Percentiles rank a stretch among this genome's conserved stretches.
Conservation (phyloP, 345 rosid species). For the thale cress (Arabidopsis thaliana) region TAIR10.1 NC_003076.8:16216501-16217000, state of each 20-base stretch:
- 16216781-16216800: slow-evolving; percentile 71
- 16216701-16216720: slow-evolving; percentile 61
- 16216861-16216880: slow-evolving; percentile 59
- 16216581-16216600: slow-evolving; percentile 59
- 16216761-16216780: slow-evolving; percentile 74
- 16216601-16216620: slow-evolving; percentile 48
- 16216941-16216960: slow-evolving; percentile 62
- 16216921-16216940: slow-evolving; percentile 84
- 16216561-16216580: slow-evolving; percentile 65
- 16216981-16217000: slow-evolving; percentile 40
- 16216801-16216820: slow-evolving; percentile 75
- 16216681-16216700: slow-evolving; percentile 78
- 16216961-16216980: slow-evolving; percentile 56
- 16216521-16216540: slow-evolving; percentile 82
- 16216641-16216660: slow-evolving; percentile 76
- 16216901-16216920: slow-evolving; percentile 76
- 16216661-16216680: slow-evolving; percentile 75
- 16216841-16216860: slow-evolving; percentile 50
- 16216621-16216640: slow-evolving; percentile 57
- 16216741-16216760: slow-evolving; percentile 68
- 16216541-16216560: slow-evolving; percentile 78
- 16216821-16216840: slow-evolving; percentile 87
- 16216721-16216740: slow-evolving; percentile 61
- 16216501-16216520: slow-evolving; percentile 74
- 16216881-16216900: slow-evolving; percentile 88